A percentile compares a stretch with the other conserved stretches of the same genome.
These are phyloP conservation scores for thale cress (Arabidopsis thaliana) DNA, from an alignment of 345 rosid species.

Conservation along the genomic window DNA sequence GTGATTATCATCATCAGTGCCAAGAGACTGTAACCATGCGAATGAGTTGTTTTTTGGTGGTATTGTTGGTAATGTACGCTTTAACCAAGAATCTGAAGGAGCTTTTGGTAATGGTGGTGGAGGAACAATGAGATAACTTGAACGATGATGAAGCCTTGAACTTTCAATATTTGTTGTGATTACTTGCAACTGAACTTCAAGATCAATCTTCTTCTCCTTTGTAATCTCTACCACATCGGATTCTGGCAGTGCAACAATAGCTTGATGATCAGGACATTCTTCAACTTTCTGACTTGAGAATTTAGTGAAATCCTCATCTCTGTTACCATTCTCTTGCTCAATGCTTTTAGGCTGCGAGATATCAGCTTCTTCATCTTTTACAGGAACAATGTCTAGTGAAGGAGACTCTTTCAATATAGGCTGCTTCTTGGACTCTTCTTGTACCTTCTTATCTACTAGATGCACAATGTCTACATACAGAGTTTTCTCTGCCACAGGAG, in stretches of 20 bases:
- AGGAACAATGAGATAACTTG: conserved; percentile 45
- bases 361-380: conserved; percentile 38
- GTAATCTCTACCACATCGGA: conserved; percentile 35
- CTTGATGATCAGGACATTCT: conserved; percentile 35
- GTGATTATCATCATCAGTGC: conserved; percentile 26
- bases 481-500: conserved; percentile 69
- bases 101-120: conserved; percentile 80
- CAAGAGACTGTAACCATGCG: conserved; percentile 45
- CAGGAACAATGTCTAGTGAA: conserved; percentile 39
- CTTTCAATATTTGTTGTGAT: conserved; percentile 43
- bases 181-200: conserved; percentile 41
- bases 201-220: conserved; percentile 46
- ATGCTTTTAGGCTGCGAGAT: conserved; percentile 25
- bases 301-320: conserved; percentile 32
- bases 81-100: conserved; percentile 94
- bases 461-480: conserved; percentile 73
- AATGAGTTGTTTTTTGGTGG: conserved; percentile 54
- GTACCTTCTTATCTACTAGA: conserved; percentile 43
- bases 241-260: conserved; percentile 18
- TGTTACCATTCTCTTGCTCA: conserved; percentile 34
- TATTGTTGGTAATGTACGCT: conserved; percentile 65
- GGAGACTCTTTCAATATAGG: not conserved
- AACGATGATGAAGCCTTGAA: conserved; percentile 41
- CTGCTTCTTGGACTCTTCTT: conserved; percentile 36
- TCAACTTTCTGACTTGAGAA: conserved; percentile 37